Evolutionary conservation across 75 land plant species (phyloP).

Genomic region (Larix kaempferi): DNA sequence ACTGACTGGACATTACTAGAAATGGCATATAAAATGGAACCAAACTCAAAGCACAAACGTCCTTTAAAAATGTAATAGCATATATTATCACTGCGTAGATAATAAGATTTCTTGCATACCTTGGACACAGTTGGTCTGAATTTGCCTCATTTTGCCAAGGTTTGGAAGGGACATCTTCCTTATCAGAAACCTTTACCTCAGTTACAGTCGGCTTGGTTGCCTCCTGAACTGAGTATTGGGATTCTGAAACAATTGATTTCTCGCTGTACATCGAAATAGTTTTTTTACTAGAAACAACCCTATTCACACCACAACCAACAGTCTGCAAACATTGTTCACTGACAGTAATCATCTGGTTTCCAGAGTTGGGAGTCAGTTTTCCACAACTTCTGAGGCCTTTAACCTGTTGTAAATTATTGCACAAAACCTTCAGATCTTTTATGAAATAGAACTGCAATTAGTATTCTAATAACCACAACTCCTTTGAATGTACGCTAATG

Average conservation of each 20-base stretch:
- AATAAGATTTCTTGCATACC: conserved; percentile 2
- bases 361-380: not conserved
- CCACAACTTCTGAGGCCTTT: not conserved
- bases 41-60: not conserved
- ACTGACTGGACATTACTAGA: not conserved
- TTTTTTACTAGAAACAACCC: conserved; percentile 3
- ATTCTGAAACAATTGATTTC: not conserved
- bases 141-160: not conserved
- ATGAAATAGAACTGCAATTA: not conserved
- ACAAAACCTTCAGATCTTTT: not conserved
- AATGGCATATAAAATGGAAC: conserved; percentile 2
- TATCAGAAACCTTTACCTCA: conserved; percentile 7
- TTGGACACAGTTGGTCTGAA: not conserved
- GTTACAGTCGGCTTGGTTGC: not conserved
- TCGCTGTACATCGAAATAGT: conserved; percentile 3
- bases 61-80: not conserved
- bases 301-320: not conserved
- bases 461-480: not conserved
- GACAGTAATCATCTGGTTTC: not conserved
- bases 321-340: not conserved
- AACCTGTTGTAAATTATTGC: conserved; percentile 2
- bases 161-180: conserved; percentile 3
- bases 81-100: not conserved
- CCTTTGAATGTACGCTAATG: not conserved
- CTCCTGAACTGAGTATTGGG: conserved; percentile 1